Evolutionary conservation across 495 filamentous ascomycete genomes (phyloP), one percentile per base, ranked within the genome.

Genomic region (Lasiosphaeriaceae sp.): DNA sequence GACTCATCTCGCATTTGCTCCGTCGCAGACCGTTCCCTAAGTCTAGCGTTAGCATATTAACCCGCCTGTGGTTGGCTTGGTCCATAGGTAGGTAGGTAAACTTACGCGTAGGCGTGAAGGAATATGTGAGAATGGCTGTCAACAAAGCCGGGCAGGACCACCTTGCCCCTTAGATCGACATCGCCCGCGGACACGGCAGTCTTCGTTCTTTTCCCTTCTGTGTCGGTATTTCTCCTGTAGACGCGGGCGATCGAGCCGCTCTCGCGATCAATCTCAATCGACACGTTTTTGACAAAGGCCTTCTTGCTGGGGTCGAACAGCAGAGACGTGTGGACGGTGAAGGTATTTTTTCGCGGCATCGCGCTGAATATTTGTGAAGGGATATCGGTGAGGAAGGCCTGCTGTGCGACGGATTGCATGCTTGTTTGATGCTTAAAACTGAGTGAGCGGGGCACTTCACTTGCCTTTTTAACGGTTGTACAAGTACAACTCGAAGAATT

Each of bases 121-220:
- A 43, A 80, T 20, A 81, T 69, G 65, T 83, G 80, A 0, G 79
- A 79, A 54, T 82, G 80, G 9, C 76, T 74, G 55, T 83, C 79
- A 1, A 82, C 78, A 5, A 82, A 61, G 11, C 79, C 80, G 0
- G 79, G 79, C 16, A 82, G 57, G 11, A 81, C 77, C 11, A 74
- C 65, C 17, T 71, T 66, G 46, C 70, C 73, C 7, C 75, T 68
- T 19, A 82, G 72, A 55, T 83, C 80, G 51, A 82, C 74, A 52
- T 65, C 61, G 11, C 49, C 43, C 17, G 12, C 39, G 5, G 12
- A 4, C 7, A 46, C 16, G 4, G 55, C 9, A 9, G 56, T 19
- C 16, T 8, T 31, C 26, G 4, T 31, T 9, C 26, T 3, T 9
- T 3, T 17, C 19, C 45, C 45, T 29, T 52, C 50, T 20, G 59